Percentiles rank a stretch among this genome's conserved stretches.
Evolutionary conservation across 164 flowering plant species (phyloP).

Genomic region (Chimonanthus salicifolius): DNA sequence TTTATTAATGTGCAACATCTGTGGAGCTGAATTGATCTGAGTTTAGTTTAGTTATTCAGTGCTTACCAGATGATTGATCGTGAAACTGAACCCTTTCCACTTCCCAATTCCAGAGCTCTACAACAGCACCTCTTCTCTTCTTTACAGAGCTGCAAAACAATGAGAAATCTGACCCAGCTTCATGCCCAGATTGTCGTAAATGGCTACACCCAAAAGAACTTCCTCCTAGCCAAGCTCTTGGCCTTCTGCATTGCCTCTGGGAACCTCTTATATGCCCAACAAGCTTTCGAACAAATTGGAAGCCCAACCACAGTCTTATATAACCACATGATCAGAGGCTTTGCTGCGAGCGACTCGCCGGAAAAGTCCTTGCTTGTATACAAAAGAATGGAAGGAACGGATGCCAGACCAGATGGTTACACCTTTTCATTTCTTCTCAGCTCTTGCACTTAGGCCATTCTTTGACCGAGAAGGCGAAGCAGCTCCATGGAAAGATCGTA

Average conservation of each 20-base stretch:
- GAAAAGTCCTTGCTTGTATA: conserved; percentile 27
- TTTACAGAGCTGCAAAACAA: conserved; percentile 24
- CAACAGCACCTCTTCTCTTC: conserved; percentile 36
- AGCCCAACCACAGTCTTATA: conserved; percentile 40
- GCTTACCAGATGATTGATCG: too few species aligned
- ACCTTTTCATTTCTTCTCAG: conserved; percentile 49
- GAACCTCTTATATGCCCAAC: conserved; percentile 25
- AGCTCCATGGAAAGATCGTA: conserved; percentile 50
- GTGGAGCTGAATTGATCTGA: too few species aligned
- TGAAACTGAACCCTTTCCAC: not conserved
- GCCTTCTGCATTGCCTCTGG: conserved; percentile 29
- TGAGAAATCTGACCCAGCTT: conserved; percentile 26
- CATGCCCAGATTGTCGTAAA: conserved; percentile 44
- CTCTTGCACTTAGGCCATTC: conserved; percentile 33
- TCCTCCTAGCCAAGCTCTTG: conserved; percentile 43
- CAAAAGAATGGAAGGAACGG: conserved; percentile 26
- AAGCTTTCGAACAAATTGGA: conserved; percentile 25
- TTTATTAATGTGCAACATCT: too few species aligned
- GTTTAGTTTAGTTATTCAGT: too few species aligned
- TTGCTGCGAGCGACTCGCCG: conserved; percentile 22
- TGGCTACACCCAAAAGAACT: conserved; percentile 48
- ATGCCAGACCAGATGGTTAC: conserved; percentile 40
- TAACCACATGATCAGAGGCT: conserved; percentile 63
- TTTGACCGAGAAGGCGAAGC: conserved; percentile 40
- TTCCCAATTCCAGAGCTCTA: conserved; percentile 22